A percentile compares a stretch with the other conserved stretches of the same genome.
These are phyloP conservation scores for Neobulgaria alba DNA, from an alignment of 2,329 filamentous ascomycete species.

Conservation along the genomic window DNA sequence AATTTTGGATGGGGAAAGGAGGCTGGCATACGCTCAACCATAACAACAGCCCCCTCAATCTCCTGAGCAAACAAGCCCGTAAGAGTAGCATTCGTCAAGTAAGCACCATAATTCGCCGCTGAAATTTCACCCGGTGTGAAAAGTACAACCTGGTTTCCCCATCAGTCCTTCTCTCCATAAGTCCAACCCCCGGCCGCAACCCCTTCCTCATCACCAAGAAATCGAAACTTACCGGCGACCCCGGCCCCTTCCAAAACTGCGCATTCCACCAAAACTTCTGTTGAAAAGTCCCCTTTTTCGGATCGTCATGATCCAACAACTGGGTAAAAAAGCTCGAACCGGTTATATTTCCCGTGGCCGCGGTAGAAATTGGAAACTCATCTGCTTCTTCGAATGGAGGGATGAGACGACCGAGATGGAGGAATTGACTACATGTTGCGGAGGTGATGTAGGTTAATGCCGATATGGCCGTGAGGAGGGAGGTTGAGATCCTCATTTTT, in stretches of 20 bases:
- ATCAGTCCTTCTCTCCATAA: background rate
- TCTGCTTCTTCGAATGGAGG: constrained; percentile 20
- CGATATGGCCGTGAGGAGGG: constrained; percentile 15
- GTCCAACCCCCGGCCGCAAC: no score
- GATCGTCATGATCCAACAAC: constrained; percentile 49
- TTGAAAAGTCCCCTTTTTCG: constrained; percentile 44
- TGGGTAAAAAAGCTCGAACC: constrained; percentile 32
- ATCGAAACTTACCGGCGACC: constrained; percentile 38
- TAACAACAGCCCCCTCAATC: constrained; percentile 43
- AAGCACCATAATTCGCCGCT: constrained; percentile 38
- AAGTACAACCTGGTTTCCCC: constrained; percentile 34
- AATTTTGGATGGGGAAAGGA: background rate
- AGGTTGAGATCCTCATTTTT: constrained; percentile 23
- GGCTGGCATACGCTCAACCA: constrained; percentile 41
- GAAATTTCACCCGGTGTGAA: constrained; percentile 45
- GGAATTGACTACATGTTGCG: constrained; percentile 11
- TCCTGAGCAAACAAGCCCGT: constrained; percentile 43
- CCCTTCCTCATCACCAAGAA: background rate
- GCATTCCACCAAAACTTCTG: constrained; percentile 46
- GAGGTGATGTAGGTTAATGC: constrained; percentile 12
- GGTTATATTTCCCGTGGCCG: constrained; percentile 8
- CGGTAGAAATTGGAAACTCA: constrained; percentile 2
- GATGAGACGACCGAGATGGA: constrained; percentile 15
- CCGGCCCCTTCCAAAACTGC: constrained; percentile 43
- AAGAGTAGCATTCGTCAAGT: constrained; percentile 41